phyloP scores from a whole-genome alignment of 257 asterid species.

The Galeopsis tetrahit region DNA sequence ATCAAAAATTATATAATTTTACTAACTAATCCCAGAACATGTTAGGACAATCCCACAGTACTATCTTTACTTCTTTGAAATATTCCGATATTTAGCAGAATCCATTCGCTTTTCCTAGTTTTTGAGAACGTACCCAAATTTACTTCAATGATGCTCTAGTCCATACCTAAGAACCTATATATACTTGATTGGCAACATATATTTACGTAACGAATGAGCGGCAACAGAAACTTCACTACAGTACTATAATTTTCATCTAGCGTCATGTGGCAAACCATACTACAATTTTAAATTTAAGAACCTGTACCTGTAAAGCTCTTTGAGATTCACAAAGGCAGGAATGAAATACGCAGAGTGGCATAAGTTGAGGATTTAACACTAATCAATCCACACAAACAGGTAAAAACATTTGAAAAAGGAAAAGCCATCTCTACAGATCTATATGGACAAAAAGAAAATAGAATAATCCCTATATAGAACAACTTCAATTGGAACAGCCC shows the following conservation, averaged over 20 bases:
- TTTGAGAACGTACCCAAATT: neutral
- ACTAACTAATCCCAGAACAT: constrained; percentile 20
- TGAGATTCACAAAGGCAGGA: constrained; percentile 39
- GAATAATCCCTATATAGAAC: neutral
- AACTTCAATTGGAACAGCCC: constrained; percentile 17
- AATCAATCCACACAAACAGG: constrained; percentile 26
- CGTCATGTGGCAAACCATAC: constrained; percentile 21
- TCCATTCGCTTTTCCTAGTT: constrained; percentile 10
- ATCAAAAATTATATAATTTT: neutral
- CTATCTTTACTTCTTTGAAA: neutral
- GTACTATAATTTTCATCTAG: constrained; percentile 27
- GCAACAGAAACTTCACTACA: constrained; percentile 23
- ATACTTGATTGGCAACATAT: neutral
- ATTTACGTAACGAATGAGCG: neutral
- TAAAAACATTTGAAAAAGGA: neutral
- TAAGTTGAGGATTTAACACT: constrained; percentile 6
- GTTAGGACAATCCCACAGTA: neutral
- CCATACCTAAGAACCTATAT: constrained; percentile 5
- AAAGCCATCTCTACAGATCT: neutral
- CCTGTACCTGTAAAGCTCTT: constrained; percentile 47
- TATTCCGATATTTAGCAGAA: neutral
- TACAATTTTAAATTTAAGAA: constrained; percentile 35
- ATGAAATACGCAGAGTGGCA: constrained; percentile 36
- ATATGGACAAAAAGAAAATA: neutral
- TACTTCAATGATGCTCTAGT: neutral